Evolutionary conservation across 2,329 filamentous ascomycete species (phyloP), one percentile per base, ranked within the genome.

Genomic region (Fusarium dimerum): DNA sequence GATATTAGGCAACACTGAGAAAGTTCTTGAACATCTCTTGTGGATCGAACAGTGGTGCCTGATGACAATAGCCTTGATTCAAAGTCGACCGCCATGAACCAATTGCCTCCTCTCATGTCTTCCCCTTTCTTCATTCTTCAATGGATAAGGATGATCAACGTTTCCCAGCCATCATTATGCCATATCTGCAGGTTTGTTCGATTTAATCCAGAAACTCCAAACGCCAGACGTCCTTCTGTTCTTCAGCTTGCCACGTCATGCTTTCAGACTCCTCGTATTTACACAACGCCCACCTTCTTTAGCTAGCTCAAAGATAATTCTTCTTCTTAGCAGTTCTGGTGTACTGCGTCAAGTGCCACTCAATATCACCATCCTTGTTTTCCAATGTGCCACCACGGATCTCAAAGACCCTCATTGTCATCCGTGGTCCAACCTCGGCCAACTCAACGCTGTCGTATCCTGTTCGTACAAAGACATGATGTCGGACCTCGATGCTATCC

Each of bases 371-470:
- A 61, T 95, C 90, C 72, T 95, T 95, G 67, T 92, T 96, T 69
- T 97, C 94, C 54, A 97, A 77, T 5, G 93, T 96, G 15, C 94
- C 93, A 48, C 87, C 88, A 43, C 92, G 82, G 56, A 99, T 96
- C 76, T 97, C 91, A 68, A 97, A 99, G 48, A 92, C 78, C 61
- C 91, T 82, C 91, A 97, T 94, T n/a, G 92, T 96, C 90, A 97
- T 96, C 51, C 94, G 82, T 1, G 94, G 94, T 0, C 93, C 92
- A 46, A 96, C 91, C 71, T 96, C 92, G 13, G 89, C 87, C 63
- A 96, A 74, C 71, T 96, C 92, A 3, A 97, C 90, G 52, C 88
- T 90, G 67, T 96, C 87, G 68, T 93, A 94, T 1, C 90, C 88
- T 0, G 94, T 97, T 70, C 90, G 87, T 16, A 99, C 93, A 68